Evolutionary conservation across 108 stramenopile species (phyloP), one percentile per base, ranked within the genome.

Genomic region (Seminavis robusta): DNA sequence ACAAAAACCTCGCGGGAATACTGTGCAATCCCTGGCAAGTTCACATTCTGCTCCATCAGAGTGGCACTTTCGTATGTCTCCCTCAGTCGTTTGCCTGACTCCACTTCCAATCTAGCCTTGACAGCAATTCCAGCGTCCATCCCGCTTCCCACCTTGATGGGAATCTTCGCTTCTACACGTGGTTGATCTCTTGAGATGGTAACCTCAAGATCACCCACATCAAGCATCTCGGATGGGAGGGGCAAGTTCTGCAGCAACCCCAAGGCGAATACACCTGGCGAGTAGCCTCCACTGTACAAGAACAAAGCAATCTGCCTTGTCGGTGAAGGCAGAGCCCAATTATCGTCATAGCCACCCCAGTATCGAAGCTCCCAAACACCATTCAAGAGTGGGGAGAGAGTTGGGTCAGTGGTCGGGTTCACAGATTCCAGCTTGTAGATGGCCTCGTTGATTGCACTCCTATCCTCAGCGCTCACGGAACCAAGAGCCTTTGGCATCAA

Each of bases 21-120:
- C 52, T 82, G 84, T 47, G 83, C 38, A 33, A 67, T 61, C 41
- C 77, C 77, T 7, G 94, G 89, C 37, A 95, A 44, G 20, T 86
- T 76, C 5, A 88, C 34, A 27, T n/a, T n/a, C 33, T 59, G 60
- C 29, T 71, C 79, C 74, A 84, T 55, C 0, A 91, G 72, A 23
- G 71, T 50, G n/a, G 86, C 83, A 25, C 71, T 72, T 51, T 90
- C 88, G 52, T 92, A 95, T 8, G 84, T 90, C 75, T 95, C 94
- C 25, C 63, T 71, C 55, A 95, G 67, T 37, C 90, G 72, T 26
- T 90, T 47, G 34, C 56, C 75, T 7, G 80, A 83, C 23, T 80
- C 69, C 16, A 63, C 49, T 15, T 73, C 69, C 16, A 88, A 58
- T 13, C 48, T 38, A 29, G 74, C 62, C 32, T 49, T 58, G 33